These are phyloP conservation scores for Xylaria flabelliformis DNA, from an alignment of 495 filamentous ascomycete species.

Conservation along the genomic window DNA sequence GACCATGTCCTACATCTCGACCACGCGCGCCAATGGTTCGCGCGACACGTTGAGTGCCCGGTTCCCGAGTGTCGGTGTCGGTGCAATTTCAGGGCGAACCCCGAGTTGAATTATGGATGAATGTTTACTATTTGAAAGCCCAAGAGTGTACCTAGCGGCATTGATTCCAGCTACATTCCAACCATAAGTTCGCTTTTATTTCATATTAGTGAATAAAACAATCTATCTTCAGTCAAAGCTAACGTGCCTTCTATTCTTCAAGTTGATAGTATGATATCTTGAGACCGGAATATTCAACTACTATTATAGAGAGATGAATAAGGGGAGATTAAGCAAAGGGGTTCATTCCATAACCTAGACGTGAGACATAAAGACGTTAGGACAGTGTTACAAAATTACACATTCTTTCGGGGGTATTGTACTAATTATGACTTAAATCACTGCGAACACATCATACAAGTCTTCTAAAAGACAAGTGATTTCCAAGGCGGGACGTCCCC, in stretches of 20 bases:
- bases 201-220: background rate
- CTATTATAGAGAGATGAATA: background rate
- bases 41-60: conserved; percentile 78
- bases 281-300: background rate
- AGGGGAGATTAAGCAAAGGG: background rate
- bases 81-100: conserved; percentile 65
- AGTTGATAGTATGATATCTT: background rate
- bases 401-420: conserved; percentile 1
- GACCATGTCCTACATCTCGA: conserved; percentile 89
- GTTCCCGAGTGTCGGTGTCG: conserved; percentile 88
- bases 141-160: no score
- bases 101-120: conserved; percentile 55
- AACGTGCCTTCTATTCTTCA: background rate
- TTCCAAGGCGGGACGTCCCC: conserved; percentile 41
- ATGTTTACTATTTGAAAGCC: background rate
- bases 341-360: background rate
- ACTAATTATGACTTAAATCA: background rate
- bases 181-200: background rate
- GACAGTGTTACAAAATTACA: background rate
- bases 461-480: conserved; percentile 26
- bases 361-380: background rate
- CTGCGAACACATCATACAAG: background rate
- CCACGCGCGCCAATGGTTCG: conserved; percentile 90
- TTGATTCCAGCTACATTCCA: background rate
- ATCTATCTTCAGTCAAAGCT: background rate